Evolutionary conservation across 345 rosid genomes (phyloP).

Genomic region (Lumnitzera racemosa): DNA sequence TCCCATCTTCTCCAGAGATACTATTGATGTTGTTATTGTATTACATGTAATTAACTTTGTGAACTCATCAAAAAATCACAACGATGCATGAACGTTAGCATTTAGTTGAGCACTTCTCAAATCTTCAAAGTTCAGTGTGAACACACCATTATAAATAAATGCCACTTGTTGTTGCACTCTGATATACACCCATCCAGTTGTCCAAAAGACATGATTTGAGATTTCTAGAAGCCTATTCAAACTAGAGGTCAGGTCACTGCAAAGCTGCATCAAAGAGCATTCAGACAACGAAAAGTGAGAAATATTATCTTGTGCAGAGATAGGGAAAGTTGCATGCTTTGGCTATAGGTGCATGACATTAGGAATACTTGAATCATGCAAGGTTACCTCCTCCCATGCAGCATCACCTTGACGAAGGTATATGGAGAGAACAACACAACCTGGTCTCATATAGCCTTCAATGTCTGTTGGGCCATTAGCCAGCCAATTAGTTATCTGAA

Average conservation of each 20-base stretch:
- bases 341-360: not conserved
- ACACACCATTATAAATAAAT: constrained; percentile 63
- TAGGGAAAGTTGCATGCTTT: not conserved
- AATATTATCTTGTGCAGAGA: not conserved
- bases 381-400: constrained; percentile 89
- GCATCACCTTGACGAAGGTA: constrained; percentile 83
- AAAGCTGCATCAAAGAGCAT: constrained; percentile 43
- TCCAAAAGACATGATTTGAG: constrained; percentile 79
- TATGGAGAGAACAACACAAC: constrained; percentile 76
- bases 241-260: constrained; percentile 60
- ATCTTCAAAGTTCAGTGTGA: constrained; percentile 1
- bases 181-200: constrained; percentile 74
- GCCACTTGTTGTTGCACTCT: constrained; percentile 81
- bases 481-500: constrained; percentile 92
- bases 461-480: constrained; percentile 95
- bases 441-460: constrained; percentile 98
- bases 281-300: not conserved
- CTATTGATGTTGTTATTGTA: not conserved
- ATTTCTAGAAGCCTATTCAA: constrained; percentile 73
- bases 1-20: too few species aligned
- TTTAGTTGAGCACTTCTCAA: not conserved
- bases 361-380: not conserved
- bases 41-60: too few species aligned
- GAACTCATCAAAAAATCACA: not conserved
- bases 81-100: not conserved